These are phyloP conservation scores for Aspergillus sp. DNA, from an alignment of 2,329 filamentous ascomycete species.

Conservation along the genomic window DNA sequence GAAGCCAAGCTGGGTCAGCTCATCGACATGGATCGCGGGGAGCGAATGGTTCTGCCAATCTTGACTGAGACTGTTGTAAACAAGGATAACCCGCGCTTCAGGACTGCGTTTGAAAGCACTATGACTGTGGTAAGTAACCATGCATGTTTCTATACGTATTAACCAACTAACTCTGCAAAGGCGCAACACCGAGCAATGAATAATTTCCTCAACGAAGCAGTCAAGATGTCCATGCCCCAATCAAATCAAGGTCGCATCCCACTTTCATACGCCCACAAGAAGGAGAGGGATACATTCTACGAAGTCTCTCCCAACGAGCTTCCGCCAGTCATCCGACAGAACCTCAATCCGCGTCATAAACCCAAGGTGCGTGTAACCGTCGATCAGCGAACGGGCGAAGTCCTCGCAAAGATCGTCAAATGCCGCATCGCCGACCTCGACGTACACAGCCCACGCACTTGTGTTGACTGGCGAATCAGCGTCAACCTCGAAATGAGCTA, in stretches of 20 bases:
- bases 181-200: conserved; percentile 81
- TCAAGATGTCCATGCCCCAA: conserved; percentile 51
- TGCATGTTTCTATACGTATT: not conserved
- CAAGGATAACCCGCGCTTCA: conserved; percentile 52
- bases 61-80: conserved; percentile 70
- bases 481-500: conserved; percentile 93
- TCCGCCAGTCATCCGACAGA: conserved; percentile 63
- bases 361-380: conserved; percentile 73
- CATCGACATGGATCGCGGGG: conserved; percentile 69
- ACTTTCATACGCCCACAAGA: conserved; percentile 77
- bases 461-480: conserved; percentile 89
- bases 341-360: conserved; percentile 60
- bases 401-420: conserved; percentile 87
- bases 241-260: conserved; percentile 38
- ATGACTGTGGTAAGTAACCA: conserved; percentile 75
- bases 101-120: conserved; percentile 75
- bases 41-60: conserved; percentile 68
- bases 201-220: conserved; percentile 75
- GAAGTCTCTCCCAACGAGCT: conserved; percentile 67
- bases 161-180: conserved; percentile 45
- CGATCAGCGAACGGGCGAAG: conserved; percentile 69
- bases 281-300: conserved; percentile 81
- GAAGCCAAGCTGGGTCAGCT: conserved; percentile 90
- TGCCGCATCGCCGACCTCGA: conserved; percentile 85
- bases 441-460: conserved; percentile 72